Evolutionary conservation across 768 basidiomycete species (phyloP), one percentile per base, ranked within the genome.

Genomic region (Pisolithus microcarpus): DNA sequence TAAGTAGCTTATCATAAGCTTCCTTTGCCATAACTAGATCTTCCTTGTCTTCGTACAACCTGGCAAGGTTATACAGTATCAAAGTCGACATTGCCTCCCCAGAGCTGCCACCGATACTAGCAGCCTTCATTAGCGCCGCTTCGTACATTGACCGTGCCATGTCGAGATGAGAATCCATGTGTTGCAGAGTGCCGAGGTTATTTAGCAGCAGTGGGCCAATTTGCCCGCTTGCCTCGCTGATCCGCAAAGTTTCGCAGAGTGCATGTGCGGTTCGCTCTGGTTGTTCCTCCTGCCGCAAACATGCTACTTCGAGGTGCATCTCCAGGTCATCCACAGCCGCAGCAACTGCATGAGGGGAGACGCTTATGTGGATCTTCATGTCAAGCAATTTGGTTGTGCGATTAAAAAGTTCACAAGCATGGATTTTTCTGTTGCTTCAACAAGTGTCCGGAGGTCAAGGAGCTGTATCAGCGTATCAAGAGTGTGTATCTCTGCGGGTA

Each of bases 271-370:
- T 84, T 46, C 85, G 81, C 26, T 89, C 89, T 15, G 84, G 56
- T 61, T 76, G 84, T 52, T 93, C 89, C 4, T 78, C 83, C 59
- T 89, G 87, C 88, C 92, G 96, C 49, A 96, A 65, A 43, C 83
- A 80, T 10, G 91, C 91, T 53, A 97, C 83, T 65, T 97, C 94
- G 16, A 84, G 70, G 56, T 91, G 86, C 78, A 97, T 81, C 53
- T 95, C 88, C 48, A 87, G 71, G 60, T 99, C 95, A 13, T 87
- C 81, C 0, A 74, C 73, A 46, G 92, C 75, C 18, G 72, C 77
- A 18, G 79, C 75, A 5, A 81, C 71, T 3, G 72, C 54, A 54
- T 71, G 72, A 49, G 59, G 70, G 2, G 58, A 31, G 3, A 44
- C 15, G 5, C 60, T 57, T 10, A 58, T 59, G 73, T 24, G 23